phyloP scores from a whole-genome alignment of 106 monocot genomes.

The Gastrodia elata region DNA sequence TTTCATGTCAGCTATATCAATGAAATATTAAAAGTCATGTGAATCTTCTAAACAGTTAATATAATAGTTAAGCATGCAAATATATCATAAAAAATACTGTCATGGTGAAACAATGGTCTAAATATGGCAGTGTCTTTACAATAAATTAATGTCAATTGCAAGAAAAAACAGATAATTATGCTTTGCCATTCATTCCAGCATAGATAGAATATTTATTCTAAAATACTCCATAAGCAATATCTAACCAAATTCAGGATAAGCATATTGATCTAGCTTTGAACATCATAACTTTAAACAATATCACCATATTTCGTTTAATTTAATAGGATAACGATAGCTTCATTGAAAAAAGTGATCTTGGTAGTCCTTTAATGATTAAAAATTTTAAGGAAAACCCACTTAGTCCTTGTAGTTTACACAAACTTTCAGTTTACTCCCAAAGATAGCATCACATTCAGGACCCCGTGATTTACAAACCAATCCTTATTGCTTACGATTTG shows the following conservation, averaged over 20 bases:
- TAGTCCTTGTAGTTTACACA: no score
- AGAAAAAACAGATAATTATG: background rate
- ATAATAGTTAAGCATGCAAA: background rate
- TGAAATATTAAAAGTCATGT: background rate
- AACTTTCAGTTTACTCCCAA: no score
- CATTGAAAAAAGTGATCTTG: background rate
- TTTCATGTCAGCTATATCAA: background rate
- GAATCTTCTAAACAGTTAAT: background rate
- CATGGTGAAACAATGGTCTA: background rate
- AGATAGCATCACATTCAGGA: no score
- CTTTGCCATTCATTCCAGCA: background rate
- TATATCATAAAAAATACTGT: background rate
- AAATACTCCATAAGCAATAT: background rate
- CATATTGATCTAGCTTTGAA: background rate
- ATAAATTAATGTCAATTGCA: background rate
- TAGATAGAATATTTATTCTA: background rate
- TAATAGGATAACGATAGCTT: background rate
- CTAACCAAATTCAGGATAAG: background rate
- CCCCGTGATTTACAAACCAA: no score
- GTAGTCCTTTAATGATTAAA: background rate
- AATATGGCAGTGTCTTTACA: background rate
- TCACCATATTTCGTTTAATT: background rate
- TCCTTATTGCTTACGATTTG: no score
- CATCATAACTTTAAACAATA: background rate
- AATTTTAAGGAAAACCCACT: no score